Base-by-base conservation (phyloP, 768 basidiomycete species). In the Glaciozyma antarctica region DNA sequence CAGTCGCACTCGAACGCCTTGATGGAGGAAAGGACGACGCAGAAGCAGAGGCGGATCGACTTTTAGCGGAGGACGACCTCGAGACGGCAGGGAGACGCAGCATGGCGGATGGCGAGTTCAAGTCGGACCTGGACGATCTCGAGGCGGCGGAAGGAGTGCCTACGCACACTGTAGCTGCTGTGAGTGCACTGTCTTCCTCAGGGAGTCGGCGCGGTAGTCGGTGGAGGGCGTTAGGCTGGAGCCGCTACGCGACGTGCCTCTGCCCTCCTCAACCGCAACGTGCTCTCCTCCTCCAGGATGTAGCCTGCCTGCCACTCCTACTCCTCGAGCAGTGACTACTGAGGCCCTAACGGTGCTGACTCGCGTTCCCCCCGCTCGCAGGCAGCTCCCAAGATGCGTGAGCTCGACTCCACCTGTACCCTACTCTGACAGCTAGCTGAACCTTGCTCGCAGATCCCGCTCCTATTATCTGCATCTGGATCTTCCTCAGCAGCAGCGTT, bases 391-490 rank as follows among this genome's bases (percentile, higher is more conserved):
- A 41, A 41, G 38, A 41, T 41, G 38, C 38, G 38, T 41, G 38
- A 41, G 38, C 13, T 41, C 12, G 2, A 15, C 38, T 41, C 38
- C 32, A 15, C 13, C 13, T 12, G 2, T 41, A 12, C 38, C 12
- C 7, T 41, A 12, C 38, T 15, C 38, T 7, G 38, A 12, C 38
- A 12, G 5, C 32, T 41, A 2, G 38, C 38, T 41, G 38, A 41
- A 10, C 38, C 13, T 41, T 13, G 24, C 49, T 24, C 48, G 26
- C 49, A 5, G 47, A 60, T 30, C 59, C 59, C 1, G 59, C 59
- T 2, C 59, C 59, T 1, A 51, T 60, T 19, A 60, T 60, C 32
- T 60, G 59, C 48, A 60, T 60, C 43, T 60, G 59, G 59, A 60
- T 60, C 48, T 60, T 60, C 38, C 48, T 60, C 0, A 49, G 47